Base-by-base conservation (phyloP, 225 moss, liverwort and hornwort species). In the Polytrichum commune region DNA sequence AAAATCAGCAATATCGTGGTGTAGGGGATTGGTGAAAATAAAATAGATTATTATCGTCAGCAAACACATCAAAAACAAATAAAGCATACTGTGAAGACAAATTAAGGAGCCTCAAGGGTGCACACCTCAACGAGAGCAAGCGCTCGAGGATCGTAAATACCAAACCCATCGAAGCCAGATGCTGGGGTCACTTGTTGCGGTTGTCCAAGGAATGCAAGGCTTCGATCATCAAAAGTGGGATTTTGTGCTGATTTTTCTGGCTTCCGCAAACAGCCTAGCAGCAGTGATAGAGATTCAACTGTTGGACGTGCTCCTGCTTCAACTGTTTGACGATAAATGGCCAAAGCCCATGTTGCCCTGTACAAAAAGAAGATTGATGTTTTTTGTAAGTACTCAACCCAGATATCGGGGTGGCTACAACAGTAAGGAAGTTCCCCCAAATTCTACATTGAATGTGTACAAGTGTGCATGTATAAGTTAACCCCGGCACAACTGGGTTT, bases 331-430 rank as follows among this genome's bases (percentile, higher is more conserved):
- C 94, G 86, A 77, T 93, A 98, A n/a, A 87, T 80, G 25, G 91
- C 85, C 58, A 98, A 72, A n/a, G 94, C 97, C 92, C 97, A 98
- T 46, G 85, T 82, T 63, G 90, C 88, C 97, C 97, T 98, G 84
- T 60, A 64, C 25, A 55, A 64, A 55, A 54, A 8, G 29, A 24
- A 25, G 46, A 46, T 46, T 38, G 10, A 38, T 38, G 3, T 38
- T 8, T 38, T 38, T 46, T 46, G 13, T 46, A 16, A 46, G 46
- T 3, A 46, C 16, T 4, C 16, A 35, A 35, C 46, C 10, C 13
- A 13, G 18, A 68, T 26, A 57, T 6, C 16, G 54, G 53, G 16
- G 4, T 46, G 46, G 46, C 46, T 46, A 46, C 46, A 46, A 46
- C 46, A 16, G 46, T 46, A 46, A 46, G 46, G 46, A 46, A 46